Percentiles rank a stretch among this genome's conserved stretches.
phyloP scores from a whole-genome alignment of 768 basidiomycete species.

The Lactarius deliciosus region DNA sequence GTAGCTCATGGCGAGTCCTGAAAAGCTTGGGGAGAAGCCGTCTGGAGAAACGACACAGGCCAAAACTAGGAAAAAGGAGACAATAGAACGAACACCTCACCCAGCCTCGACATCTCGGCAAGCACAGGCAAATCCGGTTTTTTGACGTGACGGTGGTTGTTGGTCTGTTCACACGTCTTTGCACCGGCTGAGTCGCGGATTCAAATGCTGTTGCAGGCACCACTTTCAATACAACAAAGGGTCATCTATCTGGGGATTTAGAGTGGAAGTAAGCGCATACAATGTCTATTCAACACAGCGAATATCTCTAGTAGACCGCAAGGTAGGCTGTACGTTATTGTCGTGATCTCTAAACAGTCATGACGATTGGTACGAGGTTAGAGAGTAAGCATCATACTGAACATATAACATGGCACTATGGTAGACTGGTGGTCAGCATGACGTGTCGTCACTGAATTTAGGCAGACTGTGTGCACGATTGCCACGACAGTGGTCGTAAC shows the following conservation, averaged over 20 bases:
- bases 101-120: neutral
- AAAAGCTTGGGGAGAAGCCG: neutral
- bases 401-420: neutral
- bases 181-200: neutral
- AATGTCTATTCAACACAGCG: neutral
- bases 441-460: neutral
- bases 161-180: neutral
- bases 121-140: neutral
- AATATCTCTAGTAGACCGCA: neutral
- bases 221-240: neutral
- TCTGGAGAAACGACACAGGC: neutral
- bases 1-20: constrained; percentile 18
- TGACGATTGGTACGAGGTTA: neutral
- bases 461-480: neutral
- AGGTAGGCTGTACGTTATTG: neutral
- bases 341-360: neutral
- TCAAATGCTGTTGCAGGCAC: neutral
- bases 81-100: constrained; percentile 5
- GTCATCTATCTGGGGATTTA: neutral
- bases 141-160: neutral
- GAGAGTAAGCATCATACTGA: neutral
- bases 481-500: neutral
- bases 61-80: neutral
- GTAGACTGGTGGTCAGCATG: neutral
- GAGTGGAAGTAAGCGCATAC: neutral